Evolutionary conservation across 2,329 filamentous ascomycete genomes (phyloP).

Genomic region (Talaromyces sp.): DNA sequence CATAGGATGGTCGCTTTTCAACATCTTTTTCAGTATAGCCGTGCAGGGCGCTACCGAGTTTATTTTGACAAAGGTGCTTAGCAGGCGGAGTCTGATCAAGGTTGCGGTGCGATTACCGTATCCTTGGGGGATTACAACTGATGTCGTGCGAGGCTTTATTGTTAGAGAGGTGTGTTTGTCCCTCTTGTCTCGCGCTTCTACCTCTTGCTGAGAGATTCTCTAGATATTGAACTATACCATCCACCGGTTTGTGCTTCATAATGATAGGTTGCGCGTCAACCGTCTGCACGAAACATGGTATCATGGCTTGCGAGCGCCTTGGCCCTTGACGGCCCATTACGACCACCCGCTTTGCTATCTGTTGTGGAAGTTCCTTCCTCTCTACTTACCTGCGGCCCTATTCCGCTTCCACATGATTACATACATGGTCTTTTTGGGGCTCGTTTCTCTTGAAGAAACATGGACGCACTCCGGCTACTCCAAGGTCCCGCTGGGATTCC

Average conservation of each 20-base stretch:
- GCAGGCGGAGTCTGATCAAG: constrained; percentile 53
- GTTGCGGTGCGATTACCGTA: constrained; percentile 59
- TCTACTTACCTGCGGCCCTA: constrained; percentile 54
- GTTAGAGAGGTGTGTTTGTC: constrained; percentile 53
- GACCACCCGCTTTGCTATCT: constrained; percentile 58
- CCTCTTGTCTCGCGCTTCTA: neutral
- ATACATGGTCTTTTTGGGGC: constrained; percentile 52
- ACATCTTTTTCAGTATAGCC: constrained; percentile 50
- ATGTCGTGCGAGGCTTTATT: constrained; percentile 52
- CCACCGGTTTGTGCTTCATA: constrained; percentile 70
- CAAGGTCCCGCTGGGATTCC: constrained; percentile 54
- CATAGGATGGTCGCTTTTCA: constrained; percentile 52
- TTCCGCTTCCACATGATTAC: constrained; percentile 61
- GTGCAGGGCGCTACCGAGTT: constrained; percentile 57
- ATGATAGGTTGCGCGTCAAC: constrained; percentile 51
- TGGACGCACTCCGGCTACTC: constrained; percentile 60
- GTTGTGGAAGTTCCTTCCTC: constrained; percentile 52
- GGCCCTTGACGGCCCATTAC: constrained; percentile 57
- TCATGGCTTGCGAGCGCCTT: constrained; percentile 52
- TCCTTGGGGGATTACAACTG: constrained; percentile 58
- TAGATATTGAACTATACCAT: constrained; percentile 57
- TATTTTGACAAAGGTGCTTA: constrained; percentile 51
- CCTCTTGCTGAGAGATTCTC: neutral
- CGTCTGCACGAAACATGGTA: constrained; percentile 54
- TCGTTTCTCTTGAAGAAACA: constrained; percentile 58